These are phyloP conservation scores for Ustilago shanxiensis DNA, from an alignment of 1,284 basidiomycete genomes.

Conservation along the genomic window DNA sequence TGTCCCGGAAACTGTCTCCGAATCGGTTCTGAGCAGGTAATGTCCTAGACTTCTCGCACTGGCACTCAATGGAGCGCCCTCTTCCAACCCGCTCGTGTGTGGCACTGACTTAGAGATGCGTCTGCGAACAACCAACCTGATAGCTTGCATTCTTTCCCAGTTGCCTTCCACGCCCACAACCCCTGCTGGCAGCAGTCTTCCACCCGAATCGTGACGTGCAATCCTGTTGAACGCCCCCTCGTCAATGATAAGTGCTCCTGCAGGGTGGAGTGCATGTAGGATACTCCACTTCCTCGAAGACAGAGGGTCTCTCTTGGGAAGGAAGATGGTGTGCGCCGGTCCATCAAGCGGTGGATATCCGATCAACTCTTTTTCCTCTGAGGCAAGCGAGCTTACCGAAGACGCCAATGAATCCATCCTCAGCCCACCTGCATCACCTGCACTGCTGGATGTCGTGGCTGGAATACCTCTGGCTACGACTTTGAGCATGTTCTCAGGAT, in stretches of 20 bases:
- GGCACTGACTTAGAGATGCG: constrained; percentile 26
- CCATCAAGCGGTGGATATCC: constrained; percentile 51
- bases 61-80: constrained; percentile 27
- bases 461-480: constrained; percentile 76
- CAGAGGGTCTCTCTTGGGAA: constrained; percentile 80
- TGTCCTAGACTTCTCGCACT: constrained; percentile 36
- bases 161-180: constrained; percentile 87
- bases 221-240: constrained; percentile 88
- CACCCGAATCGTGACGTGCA: constrained; percentile 85
- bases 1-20: constrained; percentile 15
- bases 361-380: constrained; percentile 44
- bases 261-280: constrained; percentile 87
- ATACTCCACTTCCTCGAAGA: constrained; percentile 96
- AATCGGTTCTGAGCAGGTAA: constrained; percentile 35
- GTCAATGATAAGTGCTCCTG: constrained; percentile 89
- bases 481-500: constrained; percentile 81
- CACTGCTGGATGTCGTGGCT: neutral
- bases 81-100: constrained; percentile 26
- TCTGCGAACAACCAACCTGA: constrained; percentile 80
- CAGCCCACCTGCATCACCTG: neutral
- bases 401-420: constrained; percentile 51
- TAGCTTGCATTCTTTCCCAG: constrained; percentile 94
- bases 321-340: constrained; percentile 90
- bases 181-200: constrained; percentile 88
- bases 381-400: constrained; percentile 38